These are phyloP conservation scores for Scheffersomyces titani DNA, from an alignment of 1,139 yeast genomes.

Conservation along the genomic window DNA sequence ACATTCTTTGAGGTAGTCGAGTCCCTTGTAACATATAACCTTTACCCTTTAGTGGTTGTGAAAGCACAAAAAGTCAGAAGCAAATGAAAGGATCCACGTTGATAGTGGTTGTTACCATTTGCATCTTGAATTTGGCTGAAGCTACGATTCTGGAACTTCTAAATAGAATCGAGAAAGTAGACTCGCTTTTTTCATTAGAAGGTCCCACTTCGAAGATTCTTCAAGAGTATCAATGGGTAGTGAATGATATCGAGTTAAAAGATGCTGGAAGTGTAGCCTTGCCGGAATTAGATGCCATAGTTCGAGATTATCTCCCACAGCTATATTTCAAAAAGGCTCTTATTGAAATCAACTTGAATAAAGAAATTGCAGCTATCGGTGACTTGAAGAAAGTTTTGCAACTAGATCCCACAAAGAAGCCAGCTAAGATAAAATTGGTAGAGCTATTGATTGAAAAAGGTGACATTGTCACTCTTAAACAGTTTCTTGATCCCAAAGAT, in stretches of 20 bases:
- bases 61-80: neutral
- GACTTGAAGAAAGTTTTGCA: constrained; percentile 47
- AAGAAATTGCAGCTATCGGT: constrained; percentile 45
- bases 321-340: constrained; percentile 55
- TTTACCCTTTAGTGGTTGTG: neutral
- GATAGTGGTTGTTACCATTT: neutral
- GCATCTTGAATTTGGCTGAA: neutral
- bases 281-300: constrained; percentile 1
- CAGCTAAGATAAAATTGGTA: constrained; percentile 45
- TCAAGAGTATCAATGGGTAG: constrained; percentile 22
- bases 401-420: constrained; percentile 37
- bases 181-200: constrained; percentile 13
- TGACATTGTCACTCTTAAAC: constrained; percentile 21
- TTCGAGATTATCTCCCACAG: constrained; percentile 26
- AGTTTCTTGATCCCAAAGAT: constrained; percentile 8
- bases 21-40: neutral
- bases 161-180: constrained; percentile 5
- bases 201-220: constrained; percentile 31
- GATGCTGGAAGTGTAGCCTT: neutral
- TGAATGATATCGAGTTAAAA: constrained; percentile 13
- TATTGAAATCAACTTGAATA: constrained; percentile 51
- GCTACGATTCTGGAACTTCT: neutral
- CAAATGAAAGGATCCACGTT: neutral
- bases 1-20: neutral
- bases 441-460: constrained; percentile 51